Conservation (phyloP, 2,329 filamentous ascomycete species). For the Pseudogymnoascus sp. region DNA sequence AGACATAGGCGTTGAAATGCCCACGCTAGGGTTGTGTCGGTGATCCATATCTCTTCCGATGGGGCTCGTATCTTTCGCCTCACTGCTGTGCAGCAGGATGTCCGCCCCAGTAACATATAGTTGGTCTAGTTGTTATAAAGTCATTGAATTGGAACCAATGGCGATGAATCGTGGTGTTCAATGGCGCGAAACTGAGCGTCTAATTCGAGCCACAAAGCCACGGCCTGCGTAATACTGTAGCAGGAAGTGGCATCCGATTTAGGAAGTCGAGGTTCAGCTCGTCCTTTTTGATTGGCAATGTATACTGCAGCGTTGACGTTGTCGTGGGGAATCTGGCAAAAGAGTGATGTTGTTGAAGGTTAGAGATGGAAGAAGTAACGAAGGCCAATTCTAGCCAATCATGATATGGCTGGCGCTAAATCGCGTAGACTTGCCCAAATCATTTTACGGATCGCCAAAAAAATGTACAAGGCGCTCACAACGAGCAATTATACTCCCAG, state of each 20-base stretch:
- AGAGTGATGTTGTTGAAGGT: background rate
- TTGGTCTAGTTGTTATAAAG: too few species aligned
- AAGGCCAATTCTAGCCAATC: background rate
- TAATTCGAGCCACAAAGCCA: background rate
- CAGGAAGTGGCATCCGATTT: background rate
- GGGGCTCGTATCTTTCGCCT: slow-evolving; percentile 33
- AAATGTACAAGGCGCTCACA: background rate
- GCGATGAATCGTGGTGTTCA: background rate
- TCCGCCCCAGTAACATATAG: slow-evolving; percentile 1
- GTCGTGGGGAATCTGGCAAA: background rate
- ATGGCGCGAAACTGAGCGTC: background rate
- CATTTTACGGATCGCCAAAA: background rate
- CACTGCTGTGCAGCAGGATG: slow-evolving; percentile 41
- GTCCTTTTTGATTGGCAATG: background rate
- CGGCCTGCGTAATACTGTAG: background rate
- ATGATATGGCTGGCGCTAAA: background rate
- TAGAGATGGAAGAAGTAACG: background rate
- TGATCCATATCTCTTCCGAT: slow-evolving; percentile 47
- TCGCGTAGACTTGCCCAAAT: slow-evolving; percentile 7
- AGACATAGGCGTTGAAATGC: slow-evolving; percentile 41
- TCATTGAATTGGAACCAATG: background rate
- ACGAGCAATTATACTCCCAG: background rate
- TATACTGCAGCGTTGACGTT: background rate
- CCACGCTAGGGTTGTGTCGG: slow-evolving; percentile 45
- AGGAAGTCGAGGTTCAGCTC: background rate